Evolutionary conservation across 2,329 filamentous ascomycete genomes (phyloP).

Genomic region (Cadophora sp.): DNA sequence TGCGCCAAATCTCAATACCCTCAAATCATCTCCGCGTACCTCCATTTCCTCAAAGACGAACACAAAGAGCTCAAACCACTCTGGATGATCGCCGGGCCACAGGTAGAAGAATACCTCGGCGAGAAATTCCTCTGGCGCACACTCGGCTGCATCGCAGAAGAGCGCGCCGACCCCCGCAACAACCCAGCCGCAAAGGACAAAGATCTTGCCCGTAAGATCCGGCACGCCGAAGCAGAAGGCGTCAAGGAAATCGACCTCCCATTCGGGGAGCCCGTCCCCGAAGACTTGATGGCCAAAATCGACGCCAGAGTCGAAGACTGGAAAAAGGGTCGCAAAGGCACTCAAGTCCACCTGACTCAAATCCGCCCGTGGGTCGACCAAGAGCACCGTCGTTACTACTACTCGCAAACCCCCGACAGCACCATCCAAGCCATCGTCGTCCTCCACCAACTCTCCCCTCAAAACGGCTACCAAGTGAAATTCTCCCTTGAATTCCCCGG

Average conservation of each 20-base stretch:
- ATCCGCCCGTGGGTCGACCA: constrained; percentile 87
- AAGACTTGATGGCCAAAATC: constrained; percentile 72
- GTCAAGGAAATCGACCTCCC: constrained; percentile 79
- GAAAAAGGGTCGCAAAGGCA: constrained; percentile 80
- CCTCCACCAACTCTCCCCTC: constrained; percentile 79
- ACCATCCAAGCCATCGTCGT: constrained; percentile 80
- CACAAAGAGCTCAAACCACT: constrained; percentile 80
- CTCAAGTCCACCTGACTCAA: constrained; percentile 89
- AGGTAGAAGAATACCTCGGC: constrained; percentile 80
- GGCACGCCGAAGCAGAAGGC: constrained; percentile 85
- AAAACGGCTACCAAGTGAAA: constrained; percentile 92
- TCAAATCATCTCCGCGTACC: constrained; percentile 75
- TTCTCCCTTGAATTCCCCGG: constrained; percentile 94
- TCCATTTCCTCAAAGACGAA: constrained; percentile 73
- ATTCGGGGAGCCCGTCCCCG: constrained; percentile 65
- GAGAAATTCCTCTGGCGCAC: constrained; percentile 86
- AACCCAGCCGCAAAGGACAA: constrained; percentile 71
- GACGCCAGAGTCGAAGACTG: constrained; percentile 80
- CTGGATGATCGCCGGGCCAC: constrained; percentile 86
- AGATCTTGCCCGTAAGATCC: constrained; percentile 81
- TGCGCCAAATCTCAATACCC: constrained; percentile 81
- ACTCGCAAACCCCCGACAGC: constrained; percentile 73
- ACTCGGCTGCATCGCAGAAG: constrained; percentile 86
- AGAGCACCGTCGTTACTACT: constrained; percentile 85
- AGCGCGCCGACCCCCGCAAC: constrained; percentile 78